Evolutionary conservation across 768 basidiomycete species (phyloP).

Genomic region (Saitozyma podzolica): DNA sequence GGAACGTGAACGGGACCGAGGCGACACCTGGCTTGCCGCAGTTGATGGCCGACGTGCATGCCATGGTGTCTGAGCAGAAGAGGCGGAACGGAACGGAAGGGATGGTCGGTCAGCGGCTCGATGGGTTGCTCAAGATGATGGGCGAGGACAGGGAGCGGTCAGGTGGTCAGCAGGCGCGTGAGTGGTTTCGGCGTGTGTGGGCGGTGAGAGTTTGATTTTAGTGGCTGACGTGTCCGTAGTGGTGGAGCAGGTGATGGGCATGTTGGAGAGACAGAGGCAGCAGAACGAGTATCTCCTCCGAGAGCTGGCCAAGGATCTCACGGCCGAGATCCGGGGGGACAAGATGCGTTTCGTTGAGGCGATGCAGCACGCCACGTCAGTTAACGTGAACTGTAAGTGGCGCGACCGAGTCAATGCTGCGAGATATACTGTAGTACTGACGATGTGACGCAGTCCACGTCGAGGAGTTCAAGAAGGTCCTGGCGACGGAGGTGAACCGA

Average conservation of each 20-base stretch:
- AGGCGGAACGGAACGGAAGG: conserved; percentile 60
- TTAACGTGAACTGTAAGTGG: conserved; percentile 72
- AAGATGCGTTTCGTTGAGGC: conserved; percentile 83
- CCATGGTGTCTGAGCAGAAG: conserved; percentile 53
- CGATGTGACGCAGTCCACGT: conserved; percentile 64
- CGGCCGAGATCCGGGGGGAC: conserved; percentile 81
- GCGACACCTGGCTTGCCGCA: conserved; percentile 32
- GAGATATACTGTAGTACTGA: background rate
- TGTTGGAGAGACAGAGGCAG: conserved; percentile 69
- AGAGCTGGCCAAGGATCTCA: conserved; percentile 71
- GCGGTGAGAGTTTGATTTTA: background rate
- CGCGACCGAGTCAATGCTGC: conserved; percentile 16
- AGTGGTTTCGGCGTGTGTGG: conserved; percentile 5
- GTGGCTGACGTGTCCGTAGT: conserved; percentile 16
- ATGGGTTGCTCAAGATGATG: conserved; percentile 45
- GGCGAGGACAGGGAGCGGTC: conserved; percentile 49
- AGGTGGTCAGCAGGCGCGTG: conserved; percentile 36
- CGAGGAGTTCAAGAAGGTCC: conserved; percentile 80
- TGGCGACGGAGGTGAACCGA: conserved; percentile 69
- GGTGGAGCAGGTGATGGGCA: conserved; percentile 39
- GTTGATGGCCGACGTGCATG: conserved; percentile 55
- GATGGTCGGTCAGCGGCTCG: conserved; percentile 55
- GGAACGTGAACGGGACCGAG: background rate
- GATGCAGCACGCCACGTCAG: conserved; percentile 89
- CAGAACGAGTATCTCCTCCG: conserved; percentile 72